Evolutionary conservation across 106 monocot species (phyloP), one percentile per base, ranked within the genome.

Genomic region (Vanilla planifolia): DNA sequence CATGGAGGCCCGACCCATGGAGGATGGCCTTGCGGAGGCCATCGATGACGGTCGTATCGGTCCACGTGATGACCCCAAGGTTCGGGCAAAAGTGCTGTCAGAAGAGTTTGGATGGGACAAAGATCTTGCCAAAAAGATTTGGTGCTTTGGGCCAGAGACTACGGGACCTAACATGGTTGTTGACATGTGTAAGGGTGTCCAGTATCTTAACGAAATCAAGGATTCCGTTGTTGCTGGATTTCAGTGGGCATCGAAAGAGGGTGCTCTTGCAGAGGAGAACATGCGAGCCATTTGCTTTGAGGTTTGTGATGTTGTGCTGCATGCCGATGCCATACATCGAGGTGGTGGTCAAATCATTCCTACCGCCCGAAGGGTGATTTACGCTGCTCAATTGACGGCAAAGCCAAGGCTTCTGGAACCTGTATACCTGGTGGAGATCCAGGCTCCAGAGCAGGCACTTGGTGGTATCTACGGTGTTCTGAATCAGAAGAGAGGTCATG

Each of bases 21-120:
- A 73, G 29, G 73, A 73, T 17, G 73, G 73, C 3, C 61, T 74
- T 43, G 37, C 69, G 1, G 70, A 76, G 62, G 67, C 77, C 25
- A 77, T 77, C 10, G 77, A 77, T 32, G 77, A 77, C 0, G 77
- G 71, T 0, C 60, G 71, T 16, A 62, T 77, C 39, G 77, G 77
- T 9, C 77, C 71, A 9, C 58, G 71, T 15, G 77, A 77, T 45
- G 77, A 71, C 26, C 71, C 71, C 15, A 77, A 77, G 47, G 67
- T 33, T 23, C 71, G 77, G 0, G 17, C 67, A 0, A 67, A 71
- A 67, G 72, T 77, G 33, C 67, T 77, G 0, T 61, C 77, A 0
- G 71, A 77, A 55, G 77, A 77, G 56, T 77, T 77, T 55, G 67
- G 67, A 1, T 77, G 77, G 77, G 77, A 77, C 62, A 77, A 77